Percentiles rank a stretch among this genome's conserved stretches.
These are phyloP conservation scores for Stephania japonica DNA, from an alignment of 164 flowering plant genomes.

Conservation along the genomic window DNA sequence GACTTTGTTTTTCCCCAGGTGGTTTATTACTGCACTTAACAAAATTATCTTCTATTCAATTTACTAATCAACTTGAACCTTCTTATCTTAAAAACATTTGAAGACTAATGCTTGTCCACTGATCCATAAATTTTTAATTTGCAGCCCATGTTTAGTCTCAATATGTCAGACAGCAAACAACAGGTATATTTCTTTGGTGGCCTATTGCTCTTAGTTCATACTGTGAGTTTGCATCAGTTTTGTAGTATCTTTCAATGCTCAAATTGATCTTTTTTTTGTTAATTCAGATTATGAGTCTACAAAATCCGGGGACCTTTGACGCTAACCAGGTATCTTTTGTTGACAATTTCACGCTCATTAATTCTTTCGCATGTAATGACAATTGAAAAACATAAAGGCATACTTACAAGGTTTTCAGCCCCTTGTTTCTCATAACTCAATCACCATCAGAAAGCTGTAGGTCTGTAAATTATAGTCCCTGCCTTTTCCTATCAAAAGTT, in stretches of 20 bases:
- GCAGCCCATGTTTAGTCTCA: slow-evolving; percentile 79
- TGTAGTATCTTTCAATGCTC: not conserved
- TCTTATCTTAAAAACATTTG: too few relatives aligned
- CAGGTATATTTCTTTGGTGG: slow-evolving; percentile 46
- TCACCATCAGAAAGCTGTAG: not conserved
- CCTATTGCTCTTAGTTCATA: slow-evolving; percentile 1
- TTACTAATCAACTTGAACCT: slow-evolving; percentile 3
- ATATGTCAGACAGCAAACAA: slow-evolving; percentile 36
- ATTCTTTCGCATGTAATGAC: not conserved
- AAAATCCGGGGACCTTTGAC: slow-evolving; percentile 73
- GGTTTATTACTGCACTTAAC: slow-evolving; percentile 2
- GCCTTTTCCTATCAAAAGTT: not conserved
- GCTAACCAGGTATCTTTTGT: slow-evolving; percentile 65
- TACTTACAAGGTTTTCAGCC: not conserved
- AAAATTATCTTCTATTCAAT: not conserved
- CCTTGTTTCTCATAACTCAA: not conserved
- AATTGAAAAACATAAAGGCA: not conserved
- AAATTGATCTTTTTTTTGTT: slow-evolving; percentile 9
- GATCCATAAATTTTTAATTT: slow-evolving; percentile 13
- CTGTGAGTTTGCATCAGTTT: not conserved
- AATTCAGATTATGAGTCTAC: slow-evolving; percentile 55
- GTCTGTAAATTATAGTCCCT: not conserved
- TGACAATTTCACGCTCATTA: not conserved
- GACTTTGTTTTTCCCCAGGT: slow-evolving; percentile 99
- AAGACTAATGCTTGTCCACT: not conserved